These are phyloP conservation scores for Tremella mesenterica DNA, from an alignment of 768 basidiomycete species.

Conservation along the genomic window DNA sequence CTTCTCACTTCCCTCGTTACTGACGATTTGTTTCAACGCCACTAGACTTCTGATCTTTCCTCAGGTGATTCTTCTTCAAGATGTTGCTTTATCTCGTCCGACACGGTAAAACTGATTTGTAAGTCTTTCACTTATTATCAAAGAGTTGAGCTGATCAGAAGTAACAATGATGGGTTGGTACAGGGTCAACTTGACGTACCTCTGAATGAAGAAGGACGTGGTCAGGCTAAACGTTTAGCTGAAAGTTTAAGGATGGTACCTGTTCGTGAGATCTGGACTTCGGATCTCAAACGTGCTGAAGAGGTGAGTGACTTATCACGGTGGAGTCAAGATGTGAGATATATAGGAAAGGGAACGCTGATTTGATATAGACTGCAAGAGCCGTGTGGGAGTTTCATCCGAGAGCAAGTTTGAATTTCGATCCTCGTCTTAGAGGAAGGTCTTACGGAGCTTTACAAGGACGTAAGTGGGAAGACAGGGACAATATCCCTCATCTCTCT, in stretches of 20 bases:
- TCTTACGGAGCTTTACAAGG: background rate
- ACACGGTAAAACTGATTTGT: constrained; percentile 15
- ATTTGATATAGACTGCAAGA: constrained; percentile 18
- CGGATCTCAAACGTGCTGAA: constrained; percentile 8
- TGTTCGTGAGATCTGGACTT: constrained; percentile 10
- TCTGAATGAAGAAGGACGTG: constrained; percentile 8
- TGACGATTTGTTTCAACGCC: too few species aligned
- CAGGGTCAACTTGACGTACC: constrained; percentile 19
- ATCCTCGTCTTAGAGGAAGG: constrained; percentile 8
- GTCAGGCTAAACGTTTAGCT: constrained; percentile 14
- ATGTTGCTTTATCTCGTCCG: constrained; percentile 18
- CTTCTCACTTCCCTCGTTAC: too few species aligned
- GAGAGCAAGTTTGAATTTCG: constrained; percentile 8
- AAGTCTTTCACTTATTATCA: background rate
- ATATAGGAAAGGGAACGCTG: background rate
- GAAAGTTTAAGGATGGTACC: constrained; percentile 14
- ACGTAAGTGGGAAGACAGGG: background rate
- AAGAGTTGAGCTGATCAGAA: background rate
- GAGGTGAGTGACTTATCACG: constrained; percentile 3
- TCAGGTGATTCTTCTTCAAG: too few species aligned
- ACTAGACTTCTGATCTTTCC: too few species aligned
- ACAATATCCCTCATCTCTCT: background rate
- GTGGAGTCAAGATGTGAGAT: too few species aligned
- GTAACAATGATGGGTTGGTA: constrained; percentile 18
- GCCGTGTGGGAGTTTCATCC: constrained; percentile 12